phyloP scores from a whole-genome alignment of 2,329 filamentous ascomycete species.

The Ceratocystis cacaofunesta region DNA sequence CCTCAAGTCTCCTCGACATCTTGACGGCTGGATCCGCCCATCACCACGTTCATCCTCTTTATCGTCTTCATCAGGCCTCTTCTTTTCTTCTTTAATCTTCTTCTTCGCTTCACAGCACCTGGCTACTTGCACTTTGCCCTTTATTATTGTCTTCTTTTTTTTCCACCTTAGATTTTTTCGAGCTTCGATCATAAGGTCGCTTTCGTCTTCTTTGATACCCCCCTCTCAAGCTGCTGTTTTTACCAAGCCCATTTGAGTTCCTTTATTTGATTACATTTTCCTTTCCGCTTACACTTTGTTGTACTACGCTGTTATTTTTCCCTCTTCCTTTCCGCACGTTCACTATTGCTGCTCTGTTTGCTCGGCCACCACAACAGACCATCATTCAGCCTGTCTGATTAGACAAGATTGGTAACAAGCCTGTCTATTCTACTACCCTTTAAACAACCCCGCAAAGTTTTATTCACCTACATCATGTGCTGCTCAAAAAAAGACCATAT shows the following conservation, averaged over 20 bases:
- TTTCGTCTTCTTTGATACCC: background rate
- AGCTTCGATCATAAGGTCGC: background rate
- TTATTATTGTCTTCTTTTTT: background rate
- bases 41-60: background rate
- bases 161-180: background rate
- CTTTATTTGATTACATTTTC: background rate
- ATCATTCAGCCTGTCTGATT: background rate
- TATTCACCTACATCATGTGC: background rate
- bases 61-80: background rate
- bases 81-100: background rate
- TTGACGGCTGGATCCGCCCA: background rate
- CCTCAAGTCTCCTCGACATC: background rate
- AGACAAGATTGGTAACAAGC: background rate
- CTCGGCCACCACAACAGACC: background rate
- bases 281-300: background rate
- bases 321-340: background rate
- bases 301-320: background rate
- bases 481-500: background rate
- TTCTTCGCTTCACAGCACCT: background rate
- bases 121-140: background rate
- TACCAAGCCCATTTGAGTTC: background rate
- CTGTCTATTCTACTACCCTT: background rate
- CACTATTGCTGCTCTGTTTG: background rate
- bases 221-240: background rate
- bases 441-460: too few species aligned